Conservation (phyloP, 768 basidiomycete genomes). For the Royoungia palumana region DNA sequence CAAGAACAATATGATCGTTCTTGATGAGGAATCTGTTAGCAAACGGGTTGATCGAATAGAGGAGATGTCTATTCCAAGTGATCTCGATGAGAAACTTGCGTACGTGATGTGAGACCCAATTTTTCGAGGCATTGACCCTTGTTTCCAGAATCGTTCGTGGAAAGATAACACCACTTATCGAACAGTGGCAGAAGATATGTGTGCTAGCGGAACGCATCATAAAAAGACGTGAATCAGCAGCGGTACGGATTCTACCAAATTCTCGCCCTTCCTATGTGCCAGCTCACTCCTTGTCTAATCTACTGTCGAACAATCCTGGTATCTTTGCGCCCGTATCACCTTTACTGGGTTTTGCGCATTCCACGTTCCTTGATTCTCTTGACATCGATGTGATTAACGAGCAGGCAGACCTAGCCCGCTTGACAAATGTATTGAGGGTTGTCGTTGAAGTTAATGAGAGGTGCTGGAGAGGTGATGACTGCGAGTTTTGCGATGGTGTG, state of each 20-base stretch:
- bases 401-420: slow-evolving; percentile 79
- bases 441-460: slow-evolving; percentile 74
- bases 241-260: slow-evolving; percentile 70
- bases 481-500: slow-evolving; percentile 77
- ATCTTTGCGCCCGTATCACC: slow-evolving; percentile 22
- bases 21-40: slow-evolving; percentile 85
- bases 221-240: slow-evolving; percentile 87
- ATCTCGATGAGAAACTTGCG: slow-evolving; percentile 88
- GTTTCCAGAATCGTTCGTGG: slow-evolving; percentile 64
- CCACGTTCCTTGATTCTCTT: slow-evolving; percentile 11
- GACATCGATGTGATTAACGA: slow-evolving; percentile 30
- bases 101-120: slow-evolving; percentile 31
- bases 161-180: slow-evolving; percentile 74
- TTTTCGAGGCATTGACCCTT: slow-evolving; percentile 1
- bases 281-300: slow-evolving; percentile 56
- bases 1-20: slow-evolving; percentile 67
- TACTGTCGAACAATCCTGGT: slow-evolving; percentile 32
- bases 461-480: slow-evolving; percentile 83
- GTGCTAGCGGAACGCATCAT: slow-evolving; percentile 83
- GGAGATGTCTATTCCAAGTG: slow-evolving; percentile 90
- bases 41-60: slow-evolving; percentile 78
- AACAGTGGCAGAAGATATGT: slow-evolving; percentile 90
- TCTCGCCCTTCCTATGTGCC: slow-evolving; percentile 60
- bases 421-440: slow-evolving; percentile 79
- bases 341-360: slow-evolving; percentile 12